Base-by-base conservation (phyloP, 495 filamentous ascomycete species). In the Aspergillus coremiiformis region DNA sequence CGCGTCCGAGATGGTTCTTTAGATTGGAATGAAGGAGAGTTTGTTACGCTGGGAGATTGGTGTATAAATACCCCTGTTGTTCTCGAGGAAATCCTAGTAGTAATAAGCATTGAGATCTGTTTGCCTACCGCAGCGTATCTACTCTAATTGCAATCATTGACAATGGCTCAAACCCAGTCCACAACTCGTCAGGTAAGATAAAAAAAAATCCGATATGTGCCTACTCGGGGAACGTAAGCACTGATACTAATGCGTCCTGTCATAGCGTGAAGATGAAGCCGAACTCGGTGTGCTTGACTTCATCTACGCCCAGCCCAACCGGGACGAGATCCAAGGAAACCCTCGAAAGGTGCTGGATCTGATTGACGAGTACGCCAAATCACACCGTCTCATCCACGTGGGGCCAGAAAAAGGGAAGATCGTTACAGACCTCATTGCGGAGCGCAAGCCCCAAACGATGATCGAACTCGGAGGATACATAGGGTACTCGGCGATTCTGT, bases 401-500 rank as follows among this genome's bases (percentile, higher is more conserved):
- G 88, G 89, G 15, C 73, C 80, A 39, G 66, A 78, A 48, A 94
- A 94, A 59, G 87, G 85, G 39, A 72, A 72, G 35, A 78, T 89
- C 20, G 76, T 92, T 15, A 73, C 72, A 0, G 69, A 84, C 24
- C 60, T 89, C 7, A 89, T 93, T 51, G 64, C 66, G 10, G 69
- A 84, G 49, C 59, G 76, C 43, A 85, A 83, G 61, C 89, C 89
- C 0, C 56, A 77, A 33, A 73, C 72, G 5, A 85, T 90, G 74
- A 79, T 93, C 43, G 89, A 94, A 63, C 77, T 92, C 4, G 89
- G 89, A 35, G 84, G 85, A 43, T 94, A 91, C 66, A 72, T 90
- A 26, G 89, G 89, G 39, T 93, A 91, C 70, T 89, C 85, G 0
- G 81, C 83, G 37, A 81, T 90, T 45, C 69, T 87, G 5, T 89